Conservation (phyloP, 2,329 filamentous ascomycete genomes). For the Xylaria sp. region DNA sequence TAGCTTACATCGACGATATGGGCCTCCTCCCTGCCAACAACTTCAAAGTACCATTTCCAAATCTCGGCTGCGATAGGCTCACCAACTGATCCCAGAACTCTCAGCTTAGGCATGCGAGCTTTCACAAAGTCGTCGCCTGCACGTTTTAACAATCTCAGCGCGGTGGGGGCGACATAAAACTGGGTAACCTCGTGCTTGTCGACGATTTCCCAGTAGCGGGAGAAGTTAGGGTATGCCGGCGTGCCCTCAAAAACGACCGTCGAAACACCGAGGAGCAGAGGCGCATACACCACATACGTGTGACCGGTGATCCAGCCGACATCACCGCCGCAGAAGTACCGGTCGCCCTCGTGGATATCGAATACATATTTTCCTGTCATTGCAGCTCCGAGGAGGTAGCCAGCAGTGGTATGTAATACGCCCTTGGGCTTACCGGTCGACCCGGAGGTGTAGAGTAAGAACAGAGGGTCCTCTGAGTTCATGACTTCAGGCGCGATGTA, state of each 20-base stretch:
- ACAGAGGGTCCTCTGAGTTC: conserved; percentile 94
- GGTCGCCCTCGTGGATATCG: conserved; percentile 93
- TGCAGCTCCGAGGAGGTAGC: conserved; percentile 93
- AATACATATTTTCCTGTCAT: conserved; percentile 98
- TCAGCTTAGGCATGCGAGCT: conserved; percentile 86
- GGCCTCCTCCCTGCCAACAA: conserved; percentile 90
- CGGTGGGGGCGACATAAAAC: conserved; percentile 98
- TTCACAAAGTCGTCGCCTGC: conserved; percentile 94
- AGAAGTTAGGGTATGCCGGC: conserved; percentile 96
- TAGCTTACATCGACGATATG: conserved; percentile 90
- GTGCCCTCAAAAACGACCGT: conserved; percentile 99
- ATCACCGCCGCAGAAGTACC: conserved; percentile 97
- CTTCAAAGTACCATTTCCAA: conserved; percentile 99
- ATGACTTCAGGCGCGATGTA: conserved; percentile 91
- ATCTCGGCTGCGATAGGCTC: conserved; percentile 98
- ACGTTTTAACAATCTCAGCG: conserved; percentile 91
- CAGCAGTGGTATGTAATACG: conserved; percentile 96
- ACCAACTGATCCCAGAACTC: conserved; percentile 92
- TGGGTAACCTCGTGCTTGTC: conserved; percentile 95
- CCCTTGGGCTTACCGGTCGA: conserved; percentile 99
- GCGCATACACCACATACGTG: conserved; percentile 97
- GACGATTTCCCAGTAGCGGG: conserved; percentile 98
- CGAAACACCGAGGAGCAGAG: conserved; percentile 88
- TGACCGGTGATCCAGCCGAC: conserved; percentile 99
- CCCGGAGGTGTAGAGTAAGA: conserved; percentile 97